phyloP scores from a whole-genome alignment of 495 filamentous ascomycete species.

The Neurospora cerealis region DNA sequence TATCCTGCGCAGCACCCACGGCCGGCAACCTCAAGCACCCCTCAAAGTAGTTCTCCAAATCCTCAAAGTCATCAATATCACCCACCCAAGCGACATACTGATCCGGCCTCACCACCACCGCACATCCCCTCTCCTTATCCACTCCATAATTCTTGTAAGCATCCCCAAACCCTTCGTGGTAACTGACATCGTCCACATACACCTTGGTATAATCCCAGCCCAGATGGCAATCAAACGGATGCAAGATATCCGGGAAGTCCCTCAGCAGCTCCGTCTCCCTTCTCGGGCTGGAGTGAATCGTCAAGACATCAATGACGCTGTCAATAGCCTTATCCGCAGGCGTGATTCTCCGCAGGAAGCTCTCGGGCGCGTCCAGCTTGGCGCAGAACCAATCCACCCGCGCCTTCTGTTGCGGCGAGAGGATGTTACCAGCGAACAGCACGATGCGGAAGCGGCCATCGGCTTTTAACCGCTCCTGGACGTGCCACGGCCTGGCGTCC shows the following conservation, averaged over 20 bases:
- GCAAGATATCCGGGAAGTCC: slow-evolving; percentile 48
- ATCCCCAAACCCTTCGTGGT: slow-evolving; percentile 50
- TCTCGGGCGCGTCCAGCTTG: slow-evolving; percentile 22
- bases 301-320: slow-evolving; percentile 48
- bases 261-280: slow-evolving; percentile 40
- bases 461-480: slow-evolving; percentile 31
- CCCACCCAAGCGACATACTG: slow-evolving; percentile 53
- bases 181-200: slow-evolving; percentile 52
- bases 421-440: slow-evolving; percentile 53
- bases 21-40: slow-evolving; percentile 18
- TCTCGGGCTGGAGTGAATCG: slow-evolving; percentile 44
- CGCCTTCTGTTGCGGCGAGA: slow-evolving; percentile 26
- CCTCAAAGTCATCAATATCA: slow-evolving; percentile 41
- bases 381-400: slow-evolving; percentile 38
- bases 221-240: slow-evolving; percentile 43
- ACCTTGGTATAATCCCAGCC: slow-evolving; percentile 61
- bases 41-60: slow-evolving; percentile 29
- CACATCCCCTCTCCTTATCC: slow-evolving; percentile 45
- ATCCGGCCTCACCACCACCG: slow-evolving; percentile 50
- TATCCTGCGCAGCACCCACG: not conserved
- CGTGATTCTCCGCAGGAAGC: slow-evolving; percentile 35
- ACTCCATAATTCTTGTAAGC: slow-evolving; percentile 58
- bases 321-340: slow-evolving; percentile 28
- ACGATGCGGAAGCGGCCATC: slow-evolving; percentile 59
- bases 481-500: slow-evolving; percentile 48